Conservation (phyloP, 768 basidiomycete species). For the Leccinum disarticulatum region DNA sequence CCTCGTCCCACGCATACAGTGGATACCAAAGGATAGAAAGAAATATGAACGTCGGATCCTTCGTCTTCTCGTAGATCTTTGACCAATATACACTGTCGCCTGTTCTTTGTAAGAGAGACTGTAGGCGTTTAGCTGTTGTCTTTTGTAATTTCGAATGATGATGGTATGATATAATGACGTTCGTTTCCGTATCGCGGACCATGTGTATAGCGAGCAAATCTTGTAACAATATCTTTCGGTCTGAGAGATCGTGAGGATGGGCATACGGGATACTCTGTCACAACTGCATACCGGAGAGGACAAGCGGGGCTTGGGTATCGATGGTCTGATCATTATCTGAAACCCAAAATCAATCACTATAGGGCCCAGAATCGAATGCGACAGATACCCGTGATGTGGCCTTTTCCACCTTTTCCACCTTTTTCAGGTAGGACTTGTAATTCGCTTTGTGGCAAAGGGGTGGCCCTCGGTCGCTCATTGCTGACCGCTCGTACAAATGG, state of each 20-base stretch:
- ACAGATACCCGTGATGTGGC: conserved; percentile 18
- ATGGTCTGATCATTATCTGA: conserved; percentile 28
- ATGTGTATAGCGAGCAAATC: conserved; percentile 42
- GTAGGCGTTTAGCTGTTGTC: conserved; percentile 29
- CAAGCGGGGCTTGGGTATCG: conserved; percentile 35
- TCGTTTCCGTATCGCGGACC: conserved; percentile 29
- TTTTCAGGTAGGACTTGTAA: conserved; percentile 1
- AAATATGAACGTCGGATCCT: conserved; percentile 35
- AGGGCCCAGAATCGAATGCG: not conserved
- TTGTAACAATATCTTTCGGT: conserved; percentile 27
- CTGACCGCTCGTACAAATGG: conserved; percentile 41
- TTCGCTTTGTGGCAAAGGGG: conserved; percentile 22
- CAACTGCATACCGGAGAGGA: conserved; percentile 20
- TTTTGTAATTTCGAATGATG: conserved; percentile 25
- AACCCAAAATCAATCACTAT: conserved; percentile 1
- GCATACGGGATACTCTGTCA: not conserved
- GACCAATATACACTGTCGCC: conserved; percentile 39
- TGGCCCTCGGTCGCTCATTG: conserved; percentile 20
- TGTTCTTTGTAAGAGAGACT: conserved; percentile 33
- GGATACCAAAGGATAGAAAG: conserved; percentile 55
- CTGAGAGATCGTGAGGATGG: conserved; percentile 7
- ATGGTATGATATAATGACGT: conserved; percentile 39
- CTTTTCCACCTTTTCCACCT: conserved; percentile 12
- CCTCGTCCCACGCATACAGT: conserved; percentile 62
- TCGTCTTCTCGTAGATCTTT: conserved; percentile 31